phyloP scores from a whole-genome alignment of 129 eudicot species.

The Pulicaria dysenterica region DNA sequence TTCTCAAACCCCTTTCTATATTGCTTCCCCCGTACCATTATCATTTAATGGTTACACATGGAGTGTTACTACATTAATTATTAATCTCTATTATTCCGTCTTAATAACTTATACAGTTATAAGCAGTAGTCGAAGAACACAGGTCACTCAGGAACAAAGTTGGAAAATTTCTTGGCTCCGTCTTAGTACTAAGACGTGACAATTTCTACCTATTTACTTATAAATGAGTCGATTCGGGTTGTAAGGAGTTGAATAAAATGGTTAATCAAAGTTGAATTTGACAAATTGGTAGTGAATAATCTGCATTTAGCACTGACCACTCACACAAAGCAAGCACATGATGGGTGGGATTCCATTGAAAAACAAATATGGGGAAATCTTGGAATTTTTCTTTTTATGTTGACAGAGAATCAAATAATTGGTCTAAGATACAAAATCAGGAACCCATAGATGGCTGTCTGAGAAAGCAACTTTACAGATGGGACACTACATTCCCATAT shows the following conservation, averaged over 20 bases:
- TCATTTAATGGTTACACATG: slow-evolving; percentile 25
- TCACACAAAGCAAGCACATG: slow-evolving; percentile 38
- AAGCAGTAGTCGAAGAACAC: background rate
- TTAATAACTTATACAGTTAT: slow-evolving; percentile 1
- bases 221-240: too few species aligned
- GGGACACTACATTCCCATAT: slow-evolving; percentile 29
- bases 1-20: background rate
- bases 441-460: slow-evolving; percentile 41
- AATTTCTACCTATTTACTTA: too few species aligned
- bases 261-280: background rate
- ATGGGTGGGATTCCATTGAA: slow-evolving; percentile 33
- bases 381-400: slow-evolving; percentile 22
- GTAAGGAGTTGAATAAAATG: too few species aligned
- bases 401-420: slow-evolving; percentile 39
- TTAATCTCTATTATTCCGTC: slow-evolving; percentile 6
- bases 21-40: slow-evolving; percentile 27
- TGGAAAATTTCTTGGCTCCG: too few species aligned
- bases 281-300: slow-evolving; percentile 24
- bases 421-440: slow-evolving; percentile 41
- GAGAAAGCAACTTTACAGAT: slow-evolving; percentile 21
- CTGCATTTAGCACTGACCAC: slow-evolving; percentile 26
- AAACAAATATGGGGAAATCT: slow-evolving; percentile 14
- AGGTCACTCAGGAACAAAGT: too few species aligned
- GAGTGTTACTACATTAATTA: slow-evolving; percentile 18
- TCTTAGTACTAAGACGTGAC: too few species aligned